Base-by-base conservation (phyloP, 2,329 filamentous ascomycete genomes). In the Fusarium nematophilum region DNA sequence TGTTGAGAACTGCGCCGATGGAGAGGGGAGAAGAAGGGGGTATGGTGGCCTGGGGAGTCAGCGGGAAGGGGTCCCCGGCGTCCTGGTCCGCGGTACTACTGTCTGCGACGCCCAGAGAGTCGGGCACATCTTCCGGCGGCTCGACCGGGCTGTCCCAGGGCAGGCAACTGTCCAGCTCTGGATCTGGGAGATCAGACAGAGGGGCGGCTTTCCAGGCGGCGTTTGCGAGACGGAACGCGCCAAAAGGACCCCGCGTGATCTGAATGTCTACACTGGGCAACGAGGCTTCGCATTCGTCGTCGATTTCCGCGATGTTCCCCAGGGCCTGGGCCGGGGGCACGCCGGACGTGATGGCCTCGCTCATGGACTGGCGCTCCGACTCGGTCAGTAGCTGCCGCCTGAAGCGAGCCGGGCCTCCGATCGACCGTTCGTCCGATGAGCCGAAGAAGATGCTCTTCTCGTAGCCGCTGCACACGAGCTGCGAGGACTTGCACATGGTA, bases 391-490 rank as follows among this genome's bases (percentile, higher is more conserved):
- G 29, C 2, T 61, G 61, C 3, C 61, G 48, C 1, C 61, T 18
- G 6, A 62, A 64, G 2, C 46, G 53, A 6, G 53, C 23, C n/a
- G n/a, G 6, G 33, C 37, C 2, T 45, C 45, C 0, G 47, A 38
- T 0, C 38, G 45, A 4, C 52, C 26, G 4, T n/a, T 38, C 53
- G 6, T 62, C 52, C 7, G 48, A 27, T 33, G 52, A 39, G 29
- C 56, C 57, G 6, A 64, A 64, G 17, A 65, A 55, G 13, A 64
- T 49, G 6, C 55, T 53, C 23, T 62, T 64, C 8, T 3, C 38
- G 9, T 64, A 64, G 0, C 61, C 61, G 1, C 61, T 61, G 2
- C 61, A 64, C 6, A 53, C 17, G 4, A 62, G 21, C 5, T 42
- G 53, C 0, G 34, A 33, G 1, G 55, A 33, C 3, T 18, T 30